These are phyloP conservation scores for Henckelia pumila DNA, from an alignment of 257 asterid species.

Conservation along the genomic window DNA sequence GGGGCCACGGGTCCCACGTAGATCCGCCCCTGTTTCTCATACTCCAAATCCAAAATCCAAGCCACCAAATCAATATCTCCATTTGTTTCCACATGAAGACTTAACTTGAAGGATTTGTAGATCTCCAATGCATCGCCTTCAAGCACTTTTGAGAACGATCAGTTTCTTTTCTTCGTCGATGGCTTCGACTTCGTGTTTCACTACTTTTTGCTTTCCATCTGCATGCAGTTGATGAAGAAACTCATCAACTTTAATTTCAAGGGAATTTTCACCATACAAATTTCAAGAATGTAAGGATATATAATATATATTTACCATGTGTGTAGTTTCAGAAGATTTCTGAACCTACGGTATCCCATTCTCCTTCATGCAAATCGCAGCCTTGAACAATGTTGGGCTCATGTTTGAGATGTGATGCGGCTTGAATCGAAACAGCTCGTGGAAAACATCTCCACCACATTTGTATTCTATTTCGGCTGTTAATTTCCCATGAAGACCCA, in stretches of 20 bases:
- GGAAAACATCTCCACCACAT: conserved; percentile 15
- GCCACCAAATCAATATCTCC: no score
- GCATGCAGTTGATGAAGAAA: no score
- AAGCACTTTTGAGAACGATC: not conserved
- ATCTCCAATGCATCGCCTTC: conserved; percentile 11
- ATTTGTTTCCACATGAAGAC: no score
- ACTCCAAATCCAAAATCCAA: no score
- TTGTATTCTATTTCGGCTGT: not conserved
- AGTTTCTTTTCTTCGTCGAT: conserved; percentile 11
- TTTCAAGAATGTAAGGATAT: no score
- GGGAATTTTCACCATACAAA: no score
- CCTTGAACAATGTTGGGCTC: not conserved
- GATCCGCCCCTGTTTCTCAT: no score
- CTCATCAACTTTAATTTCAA: no score
- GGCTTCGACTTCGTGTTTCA: not conserved
- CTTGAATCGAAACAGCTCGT: not conserved
- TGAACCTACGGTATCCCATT: no score
- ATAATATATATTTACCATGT: no score
- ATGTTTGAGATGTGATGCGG: conserved; percentile 14
- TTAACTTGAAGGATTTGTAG: not conserved
- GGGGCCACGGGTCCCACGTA: no score
- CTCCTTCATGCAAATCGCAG: not conserved
- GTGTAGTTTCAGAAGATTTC: no score
- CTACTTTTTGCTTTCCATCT: conserved; percentile 1
- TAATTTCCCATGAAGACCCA: conserved; percentile 4